These are phyloP conservation scores for Diaporthe citri DNA, from an alignment of 2,329 filamentous ascomycete species.

Conservation along the genomic window DNA sequence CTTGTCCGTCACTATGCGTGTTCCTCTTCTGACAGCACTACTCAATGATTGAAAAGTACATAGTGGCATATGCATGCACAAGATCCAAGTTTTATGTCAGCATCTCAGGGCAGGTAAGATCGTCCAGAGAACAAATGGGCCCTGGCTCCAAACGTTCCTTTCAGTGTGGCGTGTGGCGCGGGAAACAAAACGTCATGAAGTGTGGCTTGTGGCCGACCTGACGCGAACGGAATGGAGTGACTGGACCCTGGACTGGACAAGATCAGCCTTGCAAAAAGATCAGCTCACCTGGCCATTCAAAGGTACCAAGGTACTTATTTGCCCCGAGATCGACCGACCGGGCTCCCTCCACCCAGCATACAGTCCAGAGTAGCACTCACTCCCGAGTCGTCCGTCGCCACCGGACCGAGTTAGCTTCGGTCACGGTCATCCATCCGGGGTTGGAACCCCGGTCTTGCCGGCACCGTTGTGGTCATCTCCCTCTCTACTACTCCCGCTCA, in stretches of 20 bases:
- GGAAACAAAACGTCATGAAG: conserved; percentile 14
- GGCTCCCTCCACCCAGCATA: not conserved
- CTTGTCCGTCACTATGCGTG: not conserved
- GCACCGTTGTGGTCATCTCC: not conserved
- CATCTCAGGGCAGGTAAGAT: not conserved
- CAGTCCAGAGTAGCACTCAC: not conserved
- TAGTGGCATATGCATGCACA: not conserved
- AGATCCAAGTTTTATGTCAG: not conserved
- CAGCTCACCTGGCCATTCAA: not conserved
- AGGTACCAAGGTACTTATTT: not conserved
- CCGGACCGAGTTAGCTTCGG: conserved; percentile 13
- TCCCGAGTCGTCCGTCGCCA: not conserved
- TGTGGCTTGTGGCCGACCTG: conserved; percentile 12
- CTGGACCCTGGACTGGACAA: not conserved
- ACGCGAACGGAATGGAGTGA: not conserved
- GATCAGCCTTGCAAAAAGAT: not conserved
- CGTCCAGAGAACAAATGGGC: not conserved
- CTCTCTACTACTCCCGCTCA: too few relatives aligned
- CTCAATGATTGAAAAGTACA: not conserved
- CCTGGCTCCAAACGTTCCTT: not conserved
- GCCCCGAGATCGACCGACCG: not conserved
- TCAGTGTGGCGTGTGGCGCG: not conserved
- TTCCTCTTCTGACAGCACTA: not conserved
- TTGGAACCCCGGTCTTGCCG: not conserved
- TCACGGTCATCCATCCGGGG: not conserved